These are phyloP conservation scores for Pelargonium australe DNA, from an alignment of 441 rosid genomes.

Conservation along the genomic window DNA sequence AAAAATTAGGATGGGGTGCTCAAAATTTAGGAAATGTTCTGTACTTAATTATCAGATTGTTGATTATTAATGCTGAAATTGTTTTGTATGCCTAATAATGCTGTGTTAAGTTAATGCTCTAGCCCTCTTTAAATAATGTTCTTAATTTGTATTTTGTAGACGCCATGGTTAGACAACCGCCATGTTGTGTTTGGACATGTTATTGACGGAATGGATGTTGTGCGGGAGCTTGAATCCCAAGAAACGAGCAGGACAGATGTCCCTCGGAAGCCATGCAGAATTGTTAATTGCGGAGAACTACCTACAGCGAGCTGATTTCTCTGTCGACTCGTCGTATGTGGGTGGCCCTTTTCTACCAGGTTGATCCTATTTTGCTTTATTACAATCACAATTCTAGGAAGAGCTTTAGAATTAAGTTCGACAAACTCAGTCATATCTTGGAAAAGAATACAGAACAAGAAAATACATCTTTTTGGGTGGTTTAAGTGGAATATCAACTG, in stretches of 20 bases:
- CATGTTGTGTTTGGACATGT: conserved; percentile 69
- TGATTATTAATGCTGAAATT: background rate
- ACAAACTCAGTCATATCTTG: no score
- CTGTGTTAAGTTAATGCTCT: background rate
- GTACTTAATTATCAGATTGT: no score
- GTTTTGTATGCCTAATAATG: background rate
- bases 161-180: conserved; percentile 60
- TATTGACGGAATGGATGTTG: conserved; percentile 52
- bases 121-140: conserved; percentile 1
- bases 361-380: no score
- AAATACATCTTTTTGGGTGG: no score
- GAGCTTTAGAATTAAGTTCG: no score
- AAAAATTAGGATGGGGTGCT: no score
- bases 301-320: conserved; percentile 38
- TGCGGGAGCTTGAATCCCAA: conserved; percentile 43
- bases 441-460: no score
- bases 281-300: conserved; percentile 53
- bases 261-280: conserved; percentile 51
- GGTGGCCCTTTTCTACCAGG: no score
- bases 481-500: no score
- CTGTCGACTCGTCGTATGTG: background rate
- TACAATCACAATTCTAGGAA: no score
- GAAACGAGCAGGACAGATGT: conserved; percentile 47
- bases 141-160: conserved; percentile 28
- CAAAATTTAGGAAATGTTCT: no score